Base-by-base conservation (phyloP, 139 green algal genomes). In the Tetradesmus lagerheimii region DNA sequence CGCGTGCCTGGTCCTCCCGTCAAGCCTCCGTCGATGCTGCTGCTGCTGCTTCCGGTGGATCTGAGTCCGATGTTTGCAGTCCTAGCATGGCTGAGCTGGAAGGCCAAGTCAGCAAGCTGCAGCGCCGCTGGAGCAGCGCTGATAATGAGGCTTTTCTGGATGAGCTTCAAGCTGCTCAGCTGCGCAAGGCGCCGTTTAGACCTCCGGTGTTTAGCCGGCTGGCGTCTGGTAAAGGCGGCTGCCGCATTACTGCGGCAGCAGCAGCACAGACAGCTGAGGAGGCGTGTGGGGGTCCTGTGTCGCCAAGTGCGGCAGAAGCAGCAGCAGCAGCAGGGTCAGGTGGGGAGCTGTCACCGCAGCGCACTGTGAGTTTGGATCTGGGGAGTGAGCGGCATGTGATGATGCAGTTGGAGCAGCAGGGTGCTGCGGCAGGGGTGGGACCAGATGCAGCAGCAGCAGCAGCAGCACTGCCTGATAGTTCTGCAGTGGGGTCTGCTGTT, bases 191-290 rank as follows among this genome's bases (percentile, higher is more conserved):
- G 9, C 81, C 81, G 0, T 87, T 38, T 20, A 39, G 81, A 53
- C 81, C 81, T 16, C 81, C 81, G 20, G 81, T 87, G 50, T 87
- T 87, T 16, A 87, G 50, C 25, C 31, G 81, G 8, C 43, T 87
- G 35, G 18, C 81, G 27, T 87, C 81, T 35, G 81, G 81, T 8
- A n/a, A 34, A 23, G 50, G 47, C 34, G 53, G 31, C 6, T 87
- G 81, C 43, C 31, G 34, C 41, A 87, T 87, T 53, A 87, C 81
- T 29, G 81, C 81, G 29, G 81, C 81, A 9, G 80, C 80, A 20
- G 80, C 80, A 20, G 80, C 80, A 18, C 57, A 71, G 57, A 71
- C 20, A 9, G 47, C 45, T 31, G 80, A 71, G 12, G 80, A 71
- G 27, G 57, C 57, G 23, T 71, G 29, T 74, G n/a, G 18, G 12